These are phyloP conservation scores for Xylaria sp. DNA, from an alignment of 2,329 filamentous ascomycete species.

Conservation along the genomic window DNA sequence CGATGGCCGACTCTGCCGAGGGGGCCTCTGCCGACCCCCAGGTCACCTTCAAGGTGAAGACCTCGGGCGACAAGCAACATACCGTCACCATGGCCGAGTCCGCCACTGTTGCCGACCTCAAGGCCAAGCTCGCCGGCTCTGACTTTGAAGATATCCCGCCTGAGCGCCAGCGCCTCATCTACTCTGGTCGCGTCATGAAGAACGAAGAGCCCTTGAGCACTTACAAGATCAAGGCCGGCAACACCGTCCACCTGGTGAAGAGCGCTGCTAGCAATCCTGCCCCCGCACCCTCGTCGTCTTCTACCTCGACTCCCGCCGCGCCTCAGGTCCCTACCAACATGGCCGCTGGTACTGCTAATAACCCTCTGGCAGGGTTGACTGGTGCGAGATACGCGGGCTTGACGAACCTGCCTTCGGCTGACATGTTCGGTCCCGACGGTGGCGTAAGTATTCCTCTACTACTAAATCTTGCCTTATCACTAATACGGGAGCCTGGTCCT, in stretches of 20 bases:
- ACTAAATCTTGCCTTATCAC: neutral
- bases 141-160: constrained; percentile 88
- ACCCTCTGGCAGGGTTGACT: constrained; percentile 88
- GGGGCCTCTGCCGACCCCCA: constrained; percentile 71
- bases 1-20: constrained; percentile 73
- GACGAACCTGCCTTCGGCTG: constrained; percentile 84
- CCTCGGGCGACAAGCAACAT: constrained; percentile 89
- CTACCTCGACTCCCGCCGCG: constrained; percentile 57
- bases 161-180: constrained; percentile 93
- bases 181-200: constrained; percentile 96
- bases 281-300: constrained; percentile 54
- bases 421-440: constrained; percentile 92
- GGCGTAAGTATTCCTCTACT: constrained; percentile 71
- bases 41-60: constrained; percentile 96
- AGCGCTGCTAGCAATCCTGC: constrained; percentile 86
- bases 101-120: constrained; percentile 85
- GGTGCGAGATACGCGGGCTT: constrained; percentile 94
- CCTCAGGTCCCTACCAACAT: constrained; percentile 79
- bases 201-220: constrained; percentile 85
- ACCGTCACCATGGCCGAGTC: constrained; percentile 81
- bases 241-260: constrained; percentile 96
- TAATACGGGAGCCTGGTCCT: constrained; percentile 6
- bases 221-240: constrained; percentile 95
- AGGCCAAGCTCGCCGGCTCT: constrained; percentile 82
- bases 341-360: constrained; percentile 84